A percentile compares a stretch with the other conserved stretches of the same genome.
Evolutionary conservation across 2,329 filamentous ascomycete genomes (phyloP).

Genomic region (Trichoderma atrobrunneum): DNA sequence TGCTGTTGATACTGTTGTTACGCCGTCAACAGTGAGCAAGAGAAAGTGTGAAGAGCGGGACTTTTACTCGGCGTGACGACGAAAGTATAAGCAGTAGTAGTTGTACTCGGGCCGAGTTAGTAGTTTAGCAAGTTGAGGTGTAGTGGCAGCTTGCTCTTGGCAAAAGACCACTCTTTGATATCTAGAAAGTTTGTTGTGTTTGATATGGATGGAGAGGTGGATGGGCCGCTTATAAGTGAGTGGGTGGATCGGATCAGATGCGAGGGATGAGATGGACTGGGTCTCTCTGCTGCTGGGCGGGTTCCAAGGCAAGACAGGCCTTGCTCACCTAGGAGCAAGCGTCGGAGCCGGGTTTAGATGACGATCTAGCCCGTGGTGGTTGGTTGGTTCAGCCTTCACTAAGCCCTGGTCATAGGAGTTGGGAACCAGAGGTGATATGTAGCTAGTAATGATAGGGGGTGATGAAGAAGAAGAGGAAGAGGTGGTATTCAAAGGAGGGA

Average conservation of each 20-base stretch:
- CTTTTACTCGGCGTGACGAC: not conserved
- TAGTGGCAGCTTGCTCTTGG: not conserved
- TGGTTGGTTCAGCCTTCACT: not conserved
- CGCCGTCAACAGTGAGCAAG: not conserved
- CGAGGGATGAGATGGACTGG: constrained; percentile 1
- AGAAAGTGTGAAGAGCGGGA: not conserved
- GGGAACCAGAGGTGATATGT: not conserved
- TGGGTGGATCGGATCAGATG: constrained; percentile 4
- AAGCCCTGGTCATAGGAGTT: not conserved
- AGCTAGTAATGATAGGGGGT: not conserved
- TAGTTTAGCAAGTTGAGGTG: not conserved
- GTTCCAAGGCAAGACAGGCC: not conserved
- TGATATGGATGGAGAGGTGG: not conserved
- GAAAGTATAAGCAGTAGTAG: not conserved
- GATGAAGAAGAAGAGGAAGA: not conserved
- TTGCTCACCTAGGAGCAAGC: not conserved
- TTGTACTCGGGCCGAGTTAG: not conserved
- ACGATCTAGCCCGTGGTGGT: not conserved
- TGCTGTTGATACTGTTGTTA: not conserved
- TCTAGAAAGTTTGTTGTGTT: not conserved
- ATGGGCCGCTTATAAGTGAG: constrained; percentile 7
- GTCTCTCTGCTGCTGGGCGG: not conserved
- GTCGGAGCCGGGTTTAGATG: not conserved
- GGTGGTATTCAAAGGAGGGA: not conserved
- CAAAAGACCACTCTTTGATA: not conserved